Percentiles rank a stretch among this genome's conserved stretches.
Conservation (phyloP, 768 basidiomycete species). For the Tylopilus rubrobrunneus region DNA sequence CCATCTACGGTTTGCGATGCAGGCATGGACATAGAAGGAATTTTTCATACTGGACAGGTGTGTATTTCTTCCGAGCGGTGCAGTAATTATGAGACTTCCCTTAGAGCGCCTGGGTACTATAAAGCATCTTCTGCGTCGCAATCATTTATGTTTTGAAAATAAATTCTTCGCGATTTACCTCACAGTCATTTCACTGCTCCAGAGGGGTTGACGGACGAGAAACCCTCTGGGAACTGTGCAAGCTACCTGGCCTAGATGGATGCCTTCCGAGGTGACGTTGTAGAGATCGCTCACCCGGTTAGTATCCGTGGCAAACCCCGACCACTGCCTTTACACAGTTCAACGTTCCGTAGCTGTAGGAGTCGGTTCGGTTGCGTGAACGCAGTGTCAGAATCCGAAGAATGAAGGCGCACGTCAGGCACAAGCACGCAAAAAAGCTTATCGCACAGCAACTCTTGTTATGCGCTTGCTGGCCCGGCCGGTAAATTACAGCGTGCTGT, state of each 20-base stretch:
- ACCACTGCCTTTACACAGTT: not conserved
- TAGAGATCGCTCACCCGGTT: not conserved
- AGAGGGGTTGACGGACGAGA: not conserved
- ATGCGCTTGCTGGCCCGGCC: too few relatives aligned
- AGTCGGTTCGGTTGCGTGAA: not conserved
- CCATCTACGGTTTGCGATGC: not conserved
- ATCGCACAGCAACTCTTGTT: not conserved
- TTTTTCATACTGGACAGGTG: not conserved
- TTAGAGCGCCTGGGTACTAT: not conserved
- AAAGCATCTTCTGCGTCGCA: not conserved
- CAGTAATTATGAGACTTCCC: not conserved
- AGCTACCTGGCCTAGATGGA: not conserved
- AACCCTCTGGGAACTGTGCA: not conserved
- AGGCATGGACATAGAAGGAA: not conserved
- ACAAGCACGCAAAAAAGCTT: too few relatives aligned
- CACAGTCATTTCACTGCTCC: not conserved
- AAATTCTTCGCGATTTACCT: not conserved
- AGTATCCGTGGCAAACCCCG: not conserved
- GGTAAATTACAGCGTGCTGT: not conserved
- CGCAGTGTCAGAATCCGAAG: too few relatives aligned
- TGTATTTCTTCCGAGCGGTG: not conserved
- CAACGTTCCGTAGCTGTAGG: not conserved
- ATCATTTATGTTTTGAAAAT: not conserved
- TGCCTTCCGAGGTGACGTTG: too few relatives aligned
- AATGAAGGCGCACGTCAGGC: too few relatives aligned